phyloP scores from a whole-genome alignment of 768 basidiomycete species.

The Roridomyces roridus region DNA sequence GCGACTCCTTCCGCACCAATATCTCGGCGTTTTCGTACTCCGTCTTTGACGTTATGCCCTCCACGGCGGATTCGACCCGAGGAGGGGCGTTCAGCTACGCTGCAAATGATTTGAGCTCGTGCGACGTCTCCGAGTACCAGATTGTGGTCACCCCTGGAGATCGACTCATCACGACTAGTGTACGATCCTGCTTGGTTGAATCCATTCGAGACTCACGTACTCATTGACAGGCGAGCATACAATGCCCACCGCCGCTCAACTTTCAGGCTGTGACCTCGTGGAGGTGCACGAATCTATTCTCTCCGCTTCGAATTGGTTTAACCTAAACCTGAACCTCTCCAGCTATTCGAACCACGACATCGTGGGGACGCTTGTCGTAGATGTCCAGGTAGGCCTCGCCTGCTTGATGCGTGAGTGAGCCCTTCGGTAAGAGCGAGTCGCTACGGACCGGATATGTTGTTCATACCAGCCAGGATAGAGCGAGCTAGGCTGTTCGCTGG shows the following conservation, averaged over 20 bases:
- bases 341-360: conserved; percentile 6
- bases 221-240: conserved; percentile 9
- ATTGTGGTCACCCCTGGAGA: conserved; percentile 23
- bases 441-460: too few relatives aligned
- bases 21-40: conserved; percentile 22
- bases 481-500: too few relatives aligned
- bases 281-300: background rate
- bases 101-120: conserved; percentile 4
- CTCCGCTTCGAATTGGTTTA: too few relatives aligned
- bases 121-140: conserved; percentile 15
- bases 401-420: too few relatives aligned
- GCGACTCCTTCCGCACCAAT: conserved; percentile 25
- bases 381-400: too few relatives aligned
- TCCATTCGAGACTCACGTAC: too few relatives aligned
- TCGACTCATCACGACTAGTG: conserved; percentile 6
- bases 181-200: too few relatives aligned
- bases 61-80: background rate
- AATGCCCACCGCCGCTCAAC: conserved; percentile 4
- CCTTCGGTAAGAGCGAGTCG: too few relatives aligned
- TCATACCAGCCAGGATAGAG: too few relatives aligned
- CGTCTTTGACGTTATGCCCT: conserved; percentile 14
- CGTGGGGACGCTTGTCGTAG: background rate
- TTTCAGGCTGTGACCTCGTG: conserved; percentile 10
- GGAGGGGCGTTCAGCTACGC: conserved; percentile 10
- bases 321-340: too few relatives aligned